Evolutionary conservation across 345 rosid genomes (phyloP).

Genomic region (Odontarrhena argentea): DNA sequence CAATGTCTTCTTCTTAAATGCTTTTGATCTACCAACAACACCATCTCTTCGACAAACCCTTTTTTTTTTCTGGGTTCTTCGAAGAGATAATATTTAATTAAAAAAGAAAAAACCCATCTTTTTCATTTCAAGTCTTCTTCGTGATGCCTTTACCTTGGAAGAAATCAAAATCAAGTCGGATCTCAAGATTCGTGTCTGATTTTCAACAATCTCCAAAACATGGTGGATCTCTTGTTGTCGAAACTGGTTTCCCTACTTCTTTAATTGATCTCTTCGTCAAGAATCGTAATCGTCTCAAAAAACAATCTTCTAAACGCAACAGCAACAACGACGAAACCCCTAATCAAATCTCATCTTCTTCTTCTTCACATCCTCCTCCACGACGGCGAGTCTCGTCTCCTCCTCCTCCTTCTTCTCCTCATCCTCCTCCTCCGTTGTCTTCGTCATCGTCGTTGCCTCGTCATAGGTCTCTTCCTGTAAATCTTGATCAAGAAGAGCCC

Average conservation of each 20-base stretch:
- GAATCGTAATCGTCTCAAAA: conserved; percentile 74
- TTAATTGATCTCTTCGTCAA: conserved; percentile 79
- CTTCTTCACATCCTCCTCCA: background rate
- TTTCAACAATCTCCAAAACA: conserved; percentile 68
- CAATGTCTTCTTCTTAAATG: conserved; percentile 39
- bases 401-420: conserved; percentile 6
- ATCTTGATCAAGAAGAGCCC: background rate
- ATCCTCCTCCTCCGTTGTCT: conserved; percentile 18
- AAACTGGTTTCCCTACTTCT: conserved; percentile 93
- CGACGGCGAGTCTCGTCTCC: conserved; percentile 22
- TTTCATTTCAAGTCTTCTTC: background rate
- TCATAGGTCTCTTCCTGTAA: too few relatives aligned
- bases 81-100: background rate
- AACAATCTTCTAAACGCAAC: conserved; percentile 44
- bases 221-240: conserved; percentile 71
- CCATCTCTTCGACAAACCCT: conserved; percentile 45
- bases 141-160: conserved; percentile 90
- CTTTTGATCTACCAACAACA: conserved; percentile 21
- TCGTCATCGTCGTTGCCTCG: too few relatives aligned
- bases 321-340: conserved; percentile 11
- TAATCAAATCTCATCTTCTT: background rate
- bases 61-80: conserved; percentile 35
- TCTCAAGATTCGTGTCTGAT: conserved; percentile 70
- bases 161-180: conserved; percentile 51
- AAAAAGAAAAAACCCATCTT: background rate